Percentiles rank a stretch among this genome's conserved stretches.
Evolutionary conservation across 257 asterid species (phyloP).

Genomic region (Galeopsis tetrahit): DNA sequence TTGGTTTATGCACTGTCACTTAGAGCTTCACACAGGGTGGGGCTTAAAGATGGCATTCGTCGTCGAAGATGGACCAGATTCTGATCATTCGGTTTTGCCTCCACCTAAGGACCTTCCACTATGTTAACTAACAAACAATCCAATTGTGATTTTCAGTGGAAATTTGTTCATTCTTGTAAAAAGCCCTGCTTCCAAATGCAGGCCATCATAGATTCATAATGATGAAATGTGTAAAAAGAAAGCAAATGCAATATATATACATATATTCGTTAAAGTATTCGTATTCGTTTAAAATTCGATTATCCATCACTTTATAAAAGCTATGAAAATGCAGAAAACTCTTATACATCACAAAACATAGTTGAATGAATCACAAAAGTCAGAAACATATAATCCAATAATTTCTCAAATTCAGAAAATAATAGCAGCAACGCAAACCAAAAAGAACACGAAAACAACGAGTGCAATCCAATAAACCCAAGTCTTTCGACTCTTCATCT

Average conservation of each 20-base stretch:
- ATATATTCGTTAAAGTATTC: not conserved
- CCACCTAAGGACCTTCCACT: slow-evolving; percentile 51
- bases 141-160: slow-evolving; percentile 11
- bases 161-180: slow-evolving; percentile 20
- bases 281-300: no score
- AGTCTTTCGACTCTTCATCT: slow-evolving; percentile 51
- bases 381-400: not conserved
- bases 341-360: not conserved
- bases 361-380: not conserved
- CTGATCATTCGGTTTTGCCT: slow-evolving; percentile 36
- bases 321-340: not conserved
- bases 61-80: slow-evolving; percentile 41
- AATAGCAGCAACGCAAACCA: slow-evolving; percentile 62
- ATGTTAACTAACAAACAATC: slow-evolving; percentile 28
- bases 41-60: slow-evolving; percentile 46
- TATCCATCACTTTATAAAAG: no score
- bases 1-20: slow-evolving; percentile 49
- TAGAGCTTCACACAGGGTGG: slow-evolving; percentile 48
- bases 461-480: slow-evolving; percentile 71
- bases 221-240: slow-evolving; percentile 7
- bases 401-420: slow-evolving; percentile 44
- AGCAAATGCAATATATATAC: not conserved
- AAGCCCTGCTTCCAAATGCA: slow-evolving; percentile 29
- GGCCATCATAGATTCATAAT: no score
- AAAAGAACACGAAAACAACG: slow-evolving; percentile 52